Evolutionary conservation across 2,329 filamentous ascomycete species (phyloP), one percentile per base, ranked within the genome.

Genomic region (Sphaerulina musiva): DNA sequence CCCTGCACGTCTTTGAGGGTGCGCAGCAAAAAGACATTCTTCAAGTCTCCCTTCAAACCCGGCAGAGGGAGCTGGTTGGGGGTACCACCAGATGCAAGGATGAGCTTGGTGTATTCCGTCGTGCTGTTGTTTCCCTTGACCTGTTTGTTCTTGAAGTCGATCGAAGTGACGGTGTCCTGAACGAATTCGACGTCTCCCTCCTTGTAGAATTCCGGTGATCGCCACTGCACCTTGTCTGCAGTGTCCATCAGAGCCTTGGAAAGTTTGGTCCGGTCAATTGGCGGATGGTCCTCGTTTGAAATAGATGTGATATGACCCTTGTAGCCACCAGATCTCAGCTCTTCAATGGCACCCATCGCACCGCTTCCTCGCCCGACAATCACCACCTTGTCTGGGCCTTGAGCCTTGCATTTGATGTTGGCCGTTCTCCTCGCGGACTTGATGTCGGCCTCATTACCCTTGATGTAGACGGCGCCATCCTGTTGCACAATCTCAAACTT

Each of bases 241-340:
- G 98, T 92, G 6, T 87, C 82, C 58, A 96, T 80, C 10, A 98
- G 78, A 0, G 92, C 89, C 73, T 98, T 98, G 67, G 91, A 96
- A 41, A 98, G 80, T 77, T 97, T 97, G 9, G 93, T 89, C 17
- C 93, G 83, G 74, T 98, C 93, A 64, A 97, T 91, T 32, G 91
- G 91, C 12, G 64, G 64, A 34, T 86, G 79, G 69, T 87, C 86
- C 71, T 98, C 93, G 60, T 81, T 84, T 10, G 87, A 85, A 64
- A 98, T 84, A 65, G 95, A 77, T 0, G 90, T 95, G 62, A 98
- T 84, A 52, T 80, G 76, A 11, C 90, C 92, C 4, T 78, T 79
- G 75, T 85, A 97, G 31, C 91, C 90, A 59, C 85, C 83, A 59
- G 87, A 86, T 42, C 92, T 85, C 12, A 98, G 80, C 10, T 83